phyloP scores from a whole-genome alignment of 164 flowering plant species.

The Vitis vinifera region DNA sequence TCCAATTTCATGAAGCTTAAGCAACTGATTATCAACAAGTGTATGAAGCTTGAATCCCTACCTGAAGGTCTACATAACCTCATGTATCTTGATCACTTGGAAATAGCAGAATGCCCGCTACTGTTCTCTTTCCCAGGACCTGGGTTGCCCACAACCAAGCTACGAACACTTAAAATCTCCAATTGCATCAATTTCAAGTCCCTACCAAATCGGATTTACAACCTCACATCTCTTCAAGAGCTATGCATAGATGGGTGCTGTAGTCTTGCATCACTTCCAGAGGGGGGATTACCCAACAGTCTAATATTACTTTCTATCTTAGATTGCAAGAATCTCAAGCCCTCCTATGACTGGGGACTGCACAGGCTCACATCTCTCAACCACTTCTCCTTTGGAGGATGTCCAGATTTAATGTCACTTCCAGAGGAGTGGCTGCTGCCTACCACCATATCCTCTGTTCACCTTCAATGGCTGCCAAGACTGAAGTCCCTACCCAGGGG shows the following conservation, averaged over 20 bases:
- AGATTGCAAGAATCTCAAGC: conserved; percentile 19
- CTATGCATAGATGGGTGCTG: conserved; percentile 16
- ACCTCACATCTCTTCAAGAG: conserved; percentile 16
- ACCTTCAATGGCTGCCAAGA: conserved; percentile 10
- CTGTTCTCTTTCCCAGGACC: conserved; percentile 17
- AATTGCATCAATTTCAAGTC: conserved; percentile 20
- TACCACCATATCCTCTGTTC: conserved; percentile 11
- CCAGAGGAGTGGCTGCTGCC: conserved; percentile 24
- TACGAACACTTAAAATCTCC: conserved; percentile 9
- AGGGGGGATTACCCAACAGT: conserved; percentile 23
- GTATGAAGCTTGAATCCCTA: conserved; percentile 8
- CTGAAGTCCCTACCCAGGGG: conserved; percentile 15
- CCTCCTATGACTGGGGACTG: conserved; percentile 15
- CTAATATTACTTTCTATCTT: conserved; percentile 13
- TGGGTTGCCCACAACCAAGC: conserved; percentile 15
- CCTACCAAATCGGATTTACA: conserved; percentile 15
- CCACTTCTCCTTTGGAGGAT: conserved; percentile 9
- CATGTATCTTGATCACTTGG: conserved; percentile 9
- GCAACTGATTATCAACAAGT: not conserved
- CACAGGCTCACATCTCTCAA: conserved; percentile 12
- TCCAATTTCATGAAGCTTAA: not conserved
- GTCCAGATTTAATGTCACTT: not conserved
- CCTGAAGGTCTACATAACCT: conserved; percentile 17
- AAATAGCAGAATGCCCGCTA: conserved; percentile 17
- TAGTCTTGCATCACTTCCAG: conserved; percentile 16